These are phyloP conservation scores for Skeletonema tropicum DNA, from an alignment of 108 stramenopile genomes.

Conservation along the genomic window DNA sequence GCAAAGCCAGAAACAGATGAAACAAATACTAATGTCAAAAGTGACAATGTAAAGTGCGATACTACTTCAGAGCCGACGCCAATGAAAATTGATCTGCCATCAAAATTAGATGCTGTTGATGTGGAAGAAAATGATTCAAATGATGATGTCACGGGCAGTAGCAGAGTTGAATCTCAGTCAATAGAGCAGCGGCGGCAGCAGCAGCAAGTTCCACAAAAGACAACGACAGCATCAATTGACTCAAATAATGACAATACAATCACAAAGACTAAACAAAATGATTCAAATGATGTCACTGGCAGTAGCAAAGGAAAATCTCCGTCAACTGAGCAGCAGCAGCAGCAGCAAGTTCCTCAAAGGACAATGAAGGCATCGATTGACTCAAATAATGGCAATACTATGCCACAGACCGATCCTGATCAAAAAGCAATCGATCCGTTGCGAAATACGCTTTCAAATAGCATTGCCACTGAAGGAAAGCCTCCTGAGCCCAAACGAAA, in stretches of 20 bases:
- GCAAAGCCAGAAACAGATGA: background rate
- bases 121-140: background rate
- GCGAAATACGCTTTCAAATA: background rate
- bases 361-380: too few relatives aligned
- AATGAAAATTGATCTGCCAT: background rate
- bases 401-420: background rate
- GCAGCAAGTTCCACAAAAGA: too few relatives aligned
- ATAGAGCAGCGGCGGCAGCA: background rate
- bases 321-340: too few relatives aligned
- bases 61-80: background rate
- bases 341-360: too few relatives aligned
- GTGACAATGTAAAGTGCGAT: background rate
- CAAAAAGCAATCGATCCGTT: background rate
- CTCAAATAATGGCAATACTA: too few relatives aligned
- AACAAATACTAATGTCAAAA: background rate
- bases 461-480: background rate
- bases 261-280: too few relatives aligned
- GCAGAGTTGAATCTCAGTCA: background rate
- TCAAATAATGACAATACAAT: too few relatives aligned
- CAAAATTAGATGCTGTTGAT: background rate
- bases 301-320: too few relatives aligned
- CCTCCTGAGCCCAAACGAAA: background rate
- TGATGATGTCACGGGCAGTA: background rate
- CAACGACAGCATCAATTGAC: too few relatives aligned
- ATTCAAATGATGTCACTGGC: too few relatives aligned